Evolutionary conservation across 495 filamentous ascomycete species (phyloP), one percentile per base, ranked within the genome.

Genomic region (Jackrogersella minutella): DNA sequence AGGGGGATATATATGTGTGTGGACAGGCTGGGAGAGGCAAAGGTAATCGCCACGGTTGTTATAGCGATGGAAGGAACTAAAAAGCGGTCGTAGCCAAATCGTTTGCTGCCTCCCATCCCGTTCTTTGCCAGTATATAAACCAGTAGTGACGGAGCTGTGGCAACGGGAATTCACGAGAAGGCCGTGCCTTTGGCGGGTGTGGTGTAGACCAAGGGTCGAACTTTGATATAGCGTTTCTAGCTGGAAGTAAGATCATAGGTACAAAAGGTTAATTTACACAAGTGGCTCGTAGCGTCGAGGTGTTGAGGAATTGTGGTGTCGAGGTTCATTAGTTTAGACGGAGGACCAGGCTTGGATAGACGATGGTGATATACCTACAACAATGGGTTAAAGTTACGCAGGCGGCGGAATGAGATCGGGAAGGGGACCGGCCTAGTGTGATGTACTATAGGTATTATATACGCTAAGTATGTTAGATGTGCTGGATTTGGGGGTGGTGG

Each of bases 401-500:
- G 33, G 17, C n/a, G 34, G 43, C 13, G n/a, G 56, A 30, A 40
- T 50, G 44, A 59, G 43, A 59, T 59, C 56, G 31, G 56, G 44
- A 50, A 59, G 34, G 34, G 36, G 34, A 41, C 33, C 43, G 41
- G 14, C 21, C 31, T 26, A 46, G 41, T n/a, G 41, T 11, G 13
- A 34, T 2, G 5, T 24, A 5, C n/a, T 26, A 21, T 26, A 24
- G 19, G 40, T 44, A 22, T 17, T 24, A 10, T 2, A 11, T 13
- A 7, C 26, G 5, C n/a, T n/a, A n/a, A 21, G 19, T 10, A 16
- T 22, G 26, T 22, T 52, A 36, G 30, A 52, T 52, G 19, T 28
- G 8, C 26, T 34, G 28, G 11, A 31, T 3, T 30, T 17, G n/a
- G 16, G 5, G n/a, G 13, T 8, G 31, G 30, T 52, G 30, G 30